phyloP scores from a whole-genome alignment of 768 basidiomycete species.

The Leccinum aurantiacum region DNA sequence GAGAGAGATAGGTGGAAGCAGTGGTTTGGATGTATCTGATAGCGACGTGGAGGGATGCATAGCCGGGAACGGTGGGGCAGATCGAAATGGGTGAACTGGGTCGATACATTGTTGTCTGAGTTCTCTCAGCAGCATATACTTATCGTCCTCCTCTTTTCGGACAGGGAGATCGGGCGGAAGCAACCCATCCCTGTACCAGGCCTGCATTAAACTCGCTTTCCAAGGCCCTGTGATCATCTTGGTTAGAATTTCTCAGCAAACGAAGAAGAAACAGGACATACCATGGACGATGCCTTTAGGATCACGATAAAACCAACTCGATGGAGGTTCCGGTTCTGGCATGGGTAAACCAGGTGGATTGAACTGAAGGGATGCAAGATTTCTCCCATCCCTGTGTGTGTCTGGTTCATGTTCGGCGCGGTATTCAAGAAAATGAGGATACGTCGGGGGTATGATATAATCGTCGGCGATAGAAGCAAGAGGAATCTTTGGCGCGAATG shows the following conservation, averaged over 20 bases:
- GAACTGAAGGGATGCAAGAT: conserved; percentile 64
- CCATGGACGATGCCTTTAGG: conserved; percentile 80
- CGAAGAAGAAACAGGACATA: conserved; percentile 34
- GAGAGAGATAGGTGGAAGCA: conserved; percentile 73
- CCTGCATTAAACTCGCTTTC: conserved; percentile 86
- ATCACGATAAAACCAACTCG: conserved; percentile 82
- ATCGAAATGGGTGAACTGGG: conserved; percentile 74
- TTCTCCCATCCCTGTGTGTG: conserved; percentile 41
- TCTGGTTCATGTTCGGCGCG: conserved; percentile 63
- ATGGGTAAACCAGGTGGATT: conserved; percentile 79
- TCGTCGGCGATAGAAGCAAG: conserved; percentile 86
- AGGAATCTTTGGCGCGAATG: conserved; percentile 85
- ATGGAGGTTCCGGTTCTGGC: conserved; percentile 64
- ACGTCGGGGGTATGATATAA: conserved; percentile 90
- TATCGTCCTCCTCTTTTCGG: conserved; percentile 69
- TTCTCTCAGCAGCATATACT: conserved; percentile 69
- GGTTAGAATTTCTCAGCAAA: conserved; percentile 7
- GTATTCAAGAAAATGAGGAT: conserved; percentile 74
- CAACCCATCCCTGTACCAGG: conserved; percentile 84
- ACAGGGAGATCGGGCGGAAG: conserved; percentile 83
- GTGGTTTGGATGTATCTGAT: conserved; percentile 47
- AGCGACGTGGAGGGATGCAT: conserved; percentile 23
- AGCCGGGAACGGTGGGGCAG: conserved; percentile 44
- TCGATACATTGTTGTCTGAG: conserved; percentile 76
- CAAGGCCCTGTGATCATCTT: conserved; percentile 61